A percentile compares a stretch with the other conserved stretches of the same genome.
These are phyloP conservation scores for Coprinopsis marcescibilis DNA, from an alignment of 768 basidiomycete species.

Conservation along the genomic window DNA sequence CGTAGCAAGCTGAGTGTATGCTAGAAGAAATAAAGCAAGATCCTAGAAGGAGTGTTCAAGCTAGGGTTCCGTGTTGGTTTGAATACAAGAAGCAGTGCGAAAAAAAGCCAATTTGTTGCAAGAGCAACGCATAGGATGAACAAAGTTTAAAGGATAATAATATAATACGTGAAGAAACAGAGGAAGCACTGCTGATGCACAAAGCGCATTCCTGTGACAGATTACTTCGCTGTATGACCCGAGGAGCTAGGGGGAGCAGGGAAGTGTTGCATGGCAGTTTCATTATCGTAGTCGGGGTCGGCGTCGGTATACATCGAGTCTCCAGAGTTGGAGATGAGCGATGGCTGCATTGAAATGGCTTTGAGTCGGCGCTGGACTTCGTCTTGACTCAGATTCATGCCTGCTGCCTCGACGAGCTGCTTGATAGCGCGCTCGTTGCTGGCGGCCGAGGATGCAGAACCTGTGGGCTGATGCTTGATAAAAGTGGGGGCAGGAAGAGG, in stretches of 20 bases:
- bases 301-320: slow-evolving; percentile 26
- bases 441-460: slow-evolving; percentile 33
- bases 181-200: no score
- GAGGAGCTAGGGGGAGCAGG: slow-evolving; percentile 31
- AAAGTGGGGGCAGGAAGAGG: slow-evolving; percentile 28
- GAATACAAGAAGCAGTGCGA: no score
- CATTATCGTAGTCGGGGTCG: slow-evolving; percentile 18
- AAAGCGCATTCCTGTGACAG: no score
- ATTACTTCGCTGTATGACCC: slow-evolving; percentile 11
- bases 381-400: slow-evolving; percentile 37
- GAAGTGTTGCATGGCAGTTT: slow-evolving; percentile 34
- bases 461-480: slow-evolving; percentile 23
- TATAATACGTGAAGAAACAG: no score
- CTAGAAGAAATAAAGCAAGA: no score
- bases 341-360: slow-evolving; percentile 56
- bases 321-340: slow-evolving; percentile 29
- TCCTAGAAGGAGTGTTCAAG: no score
- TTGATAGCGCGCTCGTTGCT: slow-evolving; percentile 51
- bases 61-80: no score
- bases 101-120: no score
- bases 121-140: no score
- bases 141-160: no score
- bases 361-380: slow-evolving; percentile 46
- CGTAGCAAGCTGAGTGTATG: no score
- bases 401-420: slow-evolving; percentile 56